These are phyloP conservation scores for Scolecobasidium constrictum DNA, from an alignment of 2,329 filamentous ascomycete species.

Conservation along the genomic window DNA sequence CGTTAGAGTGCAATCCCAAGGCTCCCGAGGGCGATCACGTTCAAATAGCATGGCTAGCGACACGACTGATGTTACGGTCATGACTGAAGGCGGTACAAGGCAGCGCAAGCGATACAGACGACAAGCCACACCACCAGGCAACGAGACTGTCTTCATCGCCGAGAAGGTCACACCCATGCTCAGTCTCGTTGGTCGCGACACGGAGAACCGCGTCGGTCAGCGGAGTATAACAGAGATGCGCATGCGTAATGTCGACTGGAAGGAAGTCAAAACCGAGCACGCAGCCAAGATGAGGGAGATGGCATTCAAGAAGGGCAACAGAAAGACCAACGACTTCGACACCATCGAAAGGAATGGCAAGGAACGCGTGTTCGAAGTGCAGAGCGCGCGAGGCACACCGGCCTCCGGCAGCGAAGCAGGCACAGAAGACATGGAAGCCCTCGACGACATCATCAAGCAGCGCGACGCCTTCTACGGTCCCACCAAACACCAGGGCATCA, in stretches of 20 bases:
- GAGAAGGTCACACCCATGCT: slow-evolving; percentile 58
- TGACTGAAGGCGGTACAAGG: background rate
- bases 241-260: slow-evolving; percentile 55
- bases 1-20: background rate
- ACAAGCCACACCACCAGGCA: slow-evolving; percentile 50
- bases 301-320: slow-evolving; percentile 15
- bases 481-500: slow-evolving; percentile 18
- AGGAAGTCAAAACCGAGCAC: slow-evolving; percentile 30
- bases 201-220: slow-evolving; percentile 5
- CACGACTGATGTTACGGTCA: background rate
- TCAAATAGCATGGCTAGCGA: background rate
- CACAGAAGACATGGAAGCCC: slow-evolving; percentile 11
- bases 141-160: slow-evolving; percentile 52
- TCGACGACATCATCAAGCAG: slow-evolving; percentile 15
- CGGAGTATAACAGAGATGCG: slow-evolving; percentile 62
- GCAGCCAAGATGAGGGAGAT: slow-evolving; percentile 25
- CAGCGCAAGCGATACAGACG: slow-evolving; percentile 19
- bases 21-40: background rate
- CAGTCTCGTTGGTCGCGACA: slow-evolving; percentile 52
- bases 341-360: slow-evolving; percentile 16
- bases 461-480: slow-evolving; percentile 15
- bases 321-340: slow-evolving; percentile 20
- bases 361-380: background rate
- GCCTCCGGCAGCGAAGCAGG: slow-evolving; percentile 10
- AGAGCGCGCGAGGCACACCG: background rate